These are phyloP conservation scores for Solidago caesia DNA, from an alignment of 129 eudicot species.

Conservation along the genomic window DNA sequence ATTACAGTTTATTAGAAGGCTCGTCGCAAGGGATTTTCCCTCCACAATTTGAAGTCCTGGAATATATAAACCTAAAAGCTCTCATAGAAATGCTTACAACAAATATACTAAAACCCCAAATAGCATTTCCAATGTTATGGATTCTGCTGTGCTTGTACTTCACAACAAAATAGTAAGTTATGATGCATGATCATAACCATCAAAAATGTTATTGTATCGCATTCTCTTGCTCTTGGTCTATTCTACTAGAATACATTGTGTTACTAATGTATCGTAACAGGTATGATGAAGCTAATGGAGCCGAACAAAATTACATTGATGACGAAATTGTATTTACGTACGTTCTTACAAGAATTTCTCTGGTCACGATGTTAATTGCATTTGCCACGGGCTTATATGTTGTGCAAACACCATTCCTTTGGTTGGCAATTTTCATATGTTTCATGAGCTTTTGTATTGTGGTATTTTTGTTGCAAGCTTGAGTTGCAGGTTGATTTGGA, in stretches of 20 bases:
- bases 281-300: neutral
- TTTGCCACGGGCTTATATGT: neutral
- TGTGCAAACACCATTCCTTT: neutral
- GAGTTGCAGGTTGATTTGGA: no score
- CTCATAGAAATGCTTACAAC: no score
- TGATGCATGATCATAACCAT: no score
- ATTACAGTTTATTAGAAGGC: no score
- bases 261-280: neutral
- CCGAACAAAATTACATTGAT: neutral
- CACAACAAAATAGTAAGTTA: no score
- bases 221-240: neutral
- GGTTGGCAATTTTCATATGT: neutral
- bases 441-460: neutral
- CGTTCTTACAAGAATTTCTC: neutral
- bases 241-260: neutral
- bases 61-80: no score
- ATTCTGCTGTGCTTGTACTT: no score
- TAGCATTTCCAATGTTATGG: no score
- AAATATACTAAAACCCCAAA: no score
- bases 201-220: neutral
- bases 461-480: neutral
- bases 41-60: no score
- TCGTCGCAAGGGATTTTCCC: no score
- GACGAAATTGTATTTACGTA: no score
- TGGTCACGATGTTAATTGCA: neutral